Conservation (phyloP, 768 basidiomycete genomes). For the Podaxis sp. region DNA sequence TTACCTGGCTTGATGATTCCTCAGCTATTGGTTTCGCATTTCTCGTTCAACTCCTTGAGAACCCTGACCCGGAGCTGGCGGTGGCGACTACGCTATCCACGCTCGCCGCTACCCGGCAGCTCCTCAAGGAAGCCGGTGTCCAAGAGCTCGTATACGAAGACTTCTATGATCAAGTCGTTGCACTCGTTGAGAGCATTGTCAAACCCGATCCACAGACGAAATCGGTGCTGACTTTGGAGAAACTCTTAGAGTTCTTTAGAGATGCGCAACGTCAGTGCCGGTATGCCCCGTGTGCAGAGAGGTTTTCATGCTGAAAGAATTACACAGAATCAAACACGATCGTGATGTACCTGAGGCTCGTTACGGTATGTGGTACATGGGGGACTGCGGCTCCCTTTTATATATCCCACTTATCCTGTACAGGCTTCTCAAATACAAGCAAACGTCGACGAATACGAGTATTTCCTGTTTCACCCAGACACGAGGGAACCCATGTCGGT, state of each 20-base stretch:
- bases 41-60: conserved; percentile 63
- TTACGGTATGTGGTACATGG: conserved; percentile 47
- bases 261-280: conserved; percentile 1
- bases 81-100: conserved; percentile 50
- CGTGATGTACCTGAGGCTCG: conserved; percentile 65
- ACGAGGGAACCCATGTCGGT: conserved; percentile 54
- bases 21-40: conserved; percentile 83
- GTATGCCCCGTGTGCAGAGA: not conserved
- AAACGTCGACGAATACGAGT: conserved; percentile 56
- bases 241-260: conserved; percentile 13
- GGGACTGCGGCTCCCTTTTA: not conserved
- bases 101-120: conserved; percentile 45
- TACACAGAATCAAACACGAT: conserved; percentile 12
- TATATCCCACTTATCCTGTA: not conserved
- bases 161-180: conserved; percentile 64
- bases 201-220: not conserved
- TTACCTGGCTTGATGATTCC: conserved; percentile 13
- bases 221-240: conserved; percentile 1
- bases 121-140: conserved; percentile 60
- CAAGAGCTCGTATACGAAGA: conserved; percentile 70
- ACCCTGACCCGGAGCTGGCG: conserved; percentile 41
- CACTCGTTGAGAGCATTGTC: conserved; percentile 44
- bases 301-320: not conserved
- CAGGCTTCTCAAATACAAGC: conserved; percentile 74
- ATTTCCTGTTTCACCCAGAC: conserved; percentile 79